Percentiles rank a stretch among this genome's conserved stretches.
phyloP scores from a whole-genome alignment of 306 rosid genomes.

The Dryas drummondii region DNA sequence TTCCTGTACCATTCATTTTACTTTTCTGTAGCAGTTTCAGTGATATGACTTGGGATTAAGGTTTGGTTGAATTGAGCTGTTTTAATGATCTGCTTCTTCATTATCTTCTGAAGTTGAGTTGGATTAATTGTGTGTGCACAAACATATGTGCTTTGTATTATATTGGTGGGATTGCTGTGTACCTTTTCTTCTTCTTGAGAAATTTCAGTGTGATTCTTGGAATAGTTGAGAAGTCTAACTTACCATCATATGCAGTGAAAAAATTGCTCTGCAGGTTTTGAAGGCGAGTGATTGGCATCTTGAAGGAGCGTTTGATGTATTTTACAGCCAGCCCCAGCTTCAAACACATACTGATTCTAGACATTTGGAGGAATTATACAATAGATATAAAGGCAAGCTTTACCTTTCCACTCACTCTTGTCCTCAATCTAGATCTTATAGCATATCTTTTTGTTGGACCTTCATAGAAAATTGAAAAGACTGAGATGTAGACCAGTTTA shows the following conservation, averaged over 20 bases:
- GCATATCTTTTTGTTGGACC: neutral
- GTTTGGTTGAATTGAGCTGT: conserved; percentile 6
- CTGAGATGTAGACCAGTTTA: neutral
- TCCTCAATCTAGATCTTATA: neutral
- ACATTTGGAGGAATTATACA: conserved; percentile 95
- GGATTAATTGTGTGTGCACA: neutral
- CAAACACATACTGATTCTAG: conserved; percentile 73
- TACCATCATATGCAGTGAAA: conserved; percentile 61
- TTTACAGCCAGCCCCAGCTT: conserved; percentile 91
- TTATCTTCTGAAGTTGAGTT: neutral
- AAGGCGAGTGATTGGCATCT: conserved; percentile 97
- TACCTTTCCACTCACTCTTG: conserved; percentile 3
- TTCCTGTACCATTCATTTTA: neutral
- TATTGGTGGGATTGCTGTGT: neutral
- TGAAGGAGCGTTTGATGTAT: conserved; percentile 96
- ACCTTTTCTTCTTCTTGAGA: neutral
- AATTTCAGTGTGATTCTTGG: neutral
- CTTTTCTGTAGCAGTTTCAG: neutral
- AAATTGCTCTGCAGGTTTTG: conserved; percentile 73
- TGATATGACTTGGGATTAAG: too few species aligned
- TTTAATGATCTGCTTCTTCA: neutral
- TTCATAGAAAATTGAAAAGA: neutral
- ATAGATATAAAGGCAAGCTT: conserved; percentile 89
- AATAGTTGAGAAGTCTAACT: neutral
- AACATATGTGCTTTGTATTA: neutral